Conservation (phyloP, 768 basidiomycete genomes). For the Tephrocybe rancida region DNA sequence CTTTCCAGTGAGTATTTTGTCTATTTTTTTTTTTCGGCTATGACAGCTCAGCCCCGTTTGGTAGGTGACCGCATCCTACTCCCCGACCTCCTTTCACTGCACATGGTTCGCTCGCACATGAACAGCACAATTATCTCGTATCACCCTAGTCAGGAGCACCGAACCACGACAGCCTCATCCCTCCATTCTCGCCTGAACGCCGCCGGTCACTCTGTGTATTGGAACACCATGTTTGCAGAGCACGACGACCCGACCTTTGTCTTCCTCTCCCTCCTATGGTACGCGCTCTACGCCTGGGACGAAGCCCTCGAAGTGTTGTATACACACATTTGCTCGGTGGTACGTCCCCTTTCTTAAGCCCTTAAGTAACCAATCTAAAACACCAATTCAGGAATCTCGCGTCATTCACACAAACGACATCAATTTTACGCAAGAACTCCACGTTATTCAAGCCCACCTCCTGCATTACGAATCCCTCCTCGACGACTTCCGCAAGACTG, state of each 20-base stretch:
- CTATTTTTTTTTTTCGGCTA: not conserved
- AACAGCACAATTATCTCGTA: constrained; percentile 47
- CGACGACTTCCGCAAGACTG: constrained; percentile 52
- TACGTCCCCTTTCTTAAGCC: constrained; percentile 23
- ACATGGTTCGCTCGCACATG: constrained; percentile 47
- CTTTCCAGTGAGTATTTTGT: constrained; percentile 32
- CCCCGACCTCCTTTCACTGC: constrained; percentile 54
- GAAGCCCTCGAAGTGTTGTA: constrained; percentile 57
- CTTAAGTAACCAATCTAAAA: not conserved
- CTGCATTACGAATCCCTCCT: constrained; percentile 57
- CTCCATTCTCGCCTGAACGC: constrained; percentile 39
- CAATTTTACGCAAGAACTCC: constrained; percentile 51
- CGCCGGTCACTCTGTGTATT: constrained; percentile 45
- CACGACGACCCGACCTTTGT: constrained; percentile 57
- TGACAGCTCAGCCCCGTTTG: not conserved
- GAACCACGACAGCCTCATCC: constrained; percentile 33
- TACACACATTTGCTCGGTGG: constrained; percentile 49
- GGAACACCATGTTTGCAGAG: constrained; percentile 42
- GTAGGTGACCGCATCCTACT: constrained; percentile 35
- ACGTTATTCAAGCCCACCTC: constrained; percentile 59
- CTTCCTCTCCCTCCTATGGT: constrained; percentile 56
- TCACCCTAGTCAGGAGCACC: constrained; percentile 36
- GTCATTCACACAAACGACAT: constrained; percentile 43
- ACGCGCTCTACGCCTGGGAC: constrained; percentile 63
- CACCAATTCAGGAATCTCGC: constrained; percentile 40